Evolutionary conservation across 371 early-diverging fungal species (phyloP), one percentile per base, ranked within the genome.

Genomic region (Haplosporangium sp.): DNA sequence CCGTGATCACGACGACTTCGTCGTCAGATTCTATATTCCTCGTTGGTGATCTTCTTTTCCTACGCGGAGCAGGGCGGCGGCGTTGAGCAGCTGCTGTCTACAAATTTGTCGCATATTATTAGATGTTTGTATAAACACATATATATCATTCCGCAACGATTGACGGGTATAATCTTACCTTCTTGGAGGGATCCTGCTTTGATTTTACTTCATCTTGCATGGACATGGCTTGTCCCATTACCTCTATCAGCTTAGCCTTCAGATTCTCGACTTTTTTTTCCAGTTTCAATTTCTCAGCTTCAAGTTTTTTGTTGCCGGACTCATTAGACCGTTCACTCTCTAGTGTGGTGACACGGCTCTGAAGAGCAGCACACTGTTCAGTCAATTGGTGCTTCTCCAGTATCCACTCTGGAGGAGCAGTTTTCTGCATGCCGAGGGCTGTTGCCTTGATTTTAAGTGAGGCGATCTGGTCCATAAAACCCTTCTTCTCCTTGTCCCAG

Each of bases 401-500:
- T 13, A 71, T 58, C 81, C 81, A 81, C 20, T 81, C 81, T 37
- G 74, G 67, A 2, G 81, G 81, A 8, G 75, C 62, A 2, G 63
- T 45, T 44, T 74, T 81, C 40, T 81, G 71, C 13, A 81, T 39
- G 13, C 68, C 50, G 17, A 79, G 69, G 8, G 70, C 38, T 4
- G 74, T 61, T 7, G 61, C 55, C 47, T 81, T 81, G 75, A 81
- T 59, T 47, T 74, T 74, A 58, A 74, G 59, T 2, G 81, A 81
- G 1, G 72, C 81, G n/a, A 81, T 71, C 42, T 81, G 81, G 20
- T 81, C 81, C 61, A 71, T 15, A 8, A 71, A 69, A 0, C 65
- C 65, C 38, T 69, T 71, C 61, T 74, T 81, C 20, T 81, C 81
- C 40, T 60, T 64, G 40, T 67, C 81, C 81, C 81, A 81, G 1